These are phyloP conservation scores for Solanum chiquidenum DNA, from an alignment of 257 asterid species.

Conservation along the genomic window DNA sequence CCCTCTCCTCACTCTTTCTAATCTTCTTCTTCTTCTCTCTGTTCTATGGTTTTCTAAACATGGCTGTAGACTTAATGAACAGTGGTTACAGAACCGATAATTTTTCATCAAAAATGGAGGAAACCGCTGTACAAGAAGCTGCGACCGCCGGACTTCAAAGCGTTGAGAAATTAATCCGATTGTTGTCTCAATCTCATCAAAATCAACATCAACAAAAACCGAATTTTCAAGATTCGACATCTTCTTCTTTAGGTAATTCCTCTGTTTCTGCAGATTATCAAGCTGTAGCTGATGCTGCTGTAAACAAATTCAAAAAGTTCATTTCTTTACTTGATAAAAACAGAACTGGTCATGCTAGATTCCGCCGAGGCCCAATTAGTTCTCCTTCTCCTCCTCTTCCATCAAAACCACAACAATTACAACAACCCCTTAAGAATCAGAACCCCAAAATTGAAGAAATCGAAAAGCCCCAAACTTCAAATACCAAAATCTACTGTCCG, in stretches of 20 bases:
- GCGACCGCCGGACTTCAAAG: constrained; percentile 83
- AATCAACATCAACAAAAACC: neutral
- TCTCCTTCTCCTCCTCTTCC: constrained; percentile 7
- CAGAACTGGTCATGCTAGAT: constrained; percentile 88
- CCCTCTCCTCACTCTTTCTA: neutral
- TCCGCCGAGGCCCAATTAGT: constrained; percentile 73
- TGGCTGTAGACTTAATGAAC: constrained; percentile 70
- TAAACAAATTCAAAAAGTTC: constrained; percentile 59
- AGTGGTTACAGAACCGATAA: constrained; percentile 18
- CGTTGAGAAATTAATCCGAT: constrained; percentile 68
- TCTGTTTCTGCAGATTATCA: constrained; percentile 28
- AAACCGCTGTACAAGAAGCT: constrained; percentile 75
- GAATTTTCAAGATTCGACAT: constrained; percentile 1
- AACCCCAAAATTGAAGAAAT: constrained; percentile 14
- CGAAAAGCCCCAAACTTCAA: constrained; percentile 7
- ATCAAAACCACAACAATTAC: neutral
- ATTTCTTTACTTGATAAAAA: constrained; percentile 66
- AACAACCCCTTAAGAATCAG: constrained; percentile 5
- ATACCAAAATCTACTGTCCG: constrained; percentile 42
- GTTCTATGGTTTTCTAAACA: constrained; percentile 4
- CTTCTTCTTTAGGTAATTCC: neutral
- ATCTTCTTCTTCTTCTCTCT: neutral
- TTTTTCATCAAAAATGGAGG: constrained; percentile 44
- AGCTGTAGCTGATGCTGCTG: constrained; percentile 73
- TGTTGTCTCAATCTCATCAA: constrained; percentile 48